phyloP scores from a whole-genome alignment of 768 basidiomycete genomes.

The Mycena venus region DNA sequence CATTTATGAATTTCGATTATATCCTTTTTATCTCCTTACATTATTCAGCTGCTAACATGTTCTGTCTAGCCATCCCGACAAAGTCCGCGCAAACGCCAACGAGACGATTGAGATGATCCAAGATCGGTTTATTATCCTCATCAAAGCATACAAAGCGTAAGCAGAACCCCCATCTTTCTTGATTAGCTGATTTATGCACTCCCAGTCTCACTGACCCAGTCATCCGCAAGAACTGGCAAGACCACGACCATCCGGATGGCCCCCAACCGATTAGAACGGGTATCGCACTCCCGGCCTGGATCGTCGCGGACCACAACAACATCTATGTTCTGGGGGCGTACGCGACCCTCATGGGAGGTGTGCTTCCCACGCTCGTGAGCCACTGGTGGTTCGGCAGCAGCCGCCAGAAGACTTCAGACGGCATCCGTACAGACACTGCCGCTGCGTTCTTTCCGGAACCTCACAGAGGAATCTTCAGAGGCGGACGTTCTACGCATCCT shows the following conservation, averaged over 20 bases:
- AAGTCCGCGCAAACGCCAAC: constrained; percentile 86
- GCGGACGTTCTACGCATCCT: constrained; percentile 81
- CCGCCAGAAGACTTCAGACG: constrained; percentile 91
- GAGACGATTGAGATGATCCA: constrained; percentile 90
- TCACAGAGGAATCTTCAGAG: constrained; percentile 85
- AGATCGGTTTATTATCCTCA: constrained; percentile 89
- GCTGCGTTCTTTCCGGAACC: constrained; percentile 87
- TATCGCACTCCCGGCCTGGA: constrained; percentile 94
- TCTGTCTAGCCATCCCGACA: constrained; percentile 90
- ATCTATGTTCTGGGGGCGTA: constrained; percentile 92
- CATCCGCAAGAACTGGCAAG: constrained; percentile 89
- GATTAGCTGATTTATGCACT: not conserved
- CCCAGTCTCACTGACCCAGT: constrained; percentile 90
- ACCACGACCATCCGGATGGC: constrained; percentile 96
- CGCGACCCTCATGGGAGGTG: constrained; percentile 88
- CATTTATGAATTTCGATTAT: not conserved
- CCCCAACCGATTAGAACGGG: constrained; percentile 95
- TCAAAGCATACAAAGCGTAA: constrained; percentile 97
- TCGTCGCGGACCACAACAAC: constrained; percentile 92
- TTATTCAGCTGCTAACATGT: not conserved
- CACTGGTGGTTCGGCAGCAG: constrained; percentile 99
- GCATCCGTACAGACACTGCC: constrained; percentile 84
- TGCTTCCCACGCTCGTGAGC: constrained; percentile 89
- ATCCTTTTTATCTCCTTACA: not conserved
- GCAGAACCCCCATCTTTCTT: constrained; percentile 43